These are phyloP conservation scores for Mesembryanthemum crystallinum DNA, from an alignment of 148 eudicot species.

Conservation along the genomic window DNA sequence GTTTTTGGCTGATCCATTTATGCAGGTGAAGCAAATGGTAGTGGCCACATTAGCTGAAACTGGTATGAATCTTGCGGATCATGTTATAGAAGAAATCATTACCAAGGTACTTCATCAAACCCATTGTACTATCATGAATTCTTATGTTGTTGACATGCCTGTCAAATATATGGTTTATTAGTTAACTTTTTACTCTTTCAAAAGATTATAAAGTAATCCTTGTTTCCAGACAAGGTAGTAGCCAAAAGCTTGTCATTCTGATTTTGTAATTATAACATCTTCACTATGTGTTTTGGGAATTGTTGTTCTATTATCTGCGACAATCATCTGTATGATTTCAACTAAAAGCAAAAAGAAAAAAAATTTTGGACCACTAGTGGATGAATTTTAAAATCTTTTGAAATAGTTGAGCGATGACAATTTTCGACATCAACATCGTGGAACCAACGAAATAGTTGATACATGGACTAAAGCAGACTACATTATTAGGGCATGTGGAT, in stretches of 20 bases:
- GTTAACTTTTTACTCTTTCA: not conserved
- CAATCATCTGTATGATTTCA: no score
- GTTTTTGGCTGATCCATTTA: not conserved
- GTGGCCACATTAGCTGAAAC: slow-evolving; percentile 95
- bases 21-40: slow-evolving; percentile 91
- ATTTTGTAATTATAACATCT: not conserved
- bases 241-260: not conserved
- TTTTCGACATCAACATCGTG: no score
- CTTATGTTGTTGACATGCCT: not conserved
- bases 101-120: slow-evolving; percentile 56
- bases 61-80: slow-evolving; percentile 91
- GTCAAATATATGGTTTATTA: not conserved
- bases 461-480: no score
- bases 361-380: no score
- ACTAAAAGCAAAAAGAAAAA: no score
- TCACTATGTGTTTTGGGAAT: not conserved
- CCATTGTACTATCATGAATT: not conserved
- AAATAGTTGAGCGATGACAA: no score
- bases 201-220: not conserved
- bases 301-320: not conserved
- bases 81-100: slow-evolving; percentile 83
- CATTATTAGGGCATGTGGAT: no score
- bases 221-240: not conserved
- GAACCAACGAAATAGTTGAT: no score
- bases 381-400: no score